Evolutionary conservation across 108 stramenopile species (phyloP).

Genomic region (Skeletonema menzelii): DNA sequence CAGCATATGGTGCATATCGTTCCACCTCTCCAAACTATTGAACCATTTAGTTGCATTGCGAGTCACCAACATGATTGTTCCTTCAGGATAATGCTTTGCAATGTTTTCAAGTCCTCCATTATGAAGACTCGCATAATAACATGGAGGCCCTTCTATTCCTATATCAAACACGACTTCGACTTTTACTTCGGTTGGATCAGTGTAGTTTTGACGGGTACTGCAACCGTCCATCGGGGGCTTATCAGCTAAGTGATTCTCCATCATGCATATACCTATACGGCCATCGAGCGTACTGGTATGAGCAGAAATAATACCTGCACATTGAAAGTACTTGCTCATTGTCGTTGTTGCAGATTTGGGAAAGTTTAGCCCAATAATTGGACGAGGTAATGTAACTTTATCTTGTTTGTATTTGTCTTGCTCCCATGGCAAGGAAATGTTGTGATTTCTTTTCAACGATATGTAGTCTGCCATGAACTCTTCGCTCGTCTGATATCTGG

Average conservation of each 20-base stretch:
- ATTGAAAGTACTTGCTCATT: constrained; percentile 32
- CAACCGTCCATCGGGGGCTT: constrained; percentile 30
- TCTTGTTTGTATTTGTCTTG: constrained; percentile 11
- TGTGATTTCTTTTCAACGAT: constrained; percentile 23
- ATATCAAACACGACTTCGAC: constrained; percentile 29
- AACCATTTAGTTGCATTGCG: constrained; percentile 21
- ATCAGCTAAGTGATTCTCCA: constrained; percentile 34
- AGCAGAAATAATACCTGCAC: constrained; percentile 29
- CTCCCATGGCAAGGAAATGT: constrained; percentile 35
- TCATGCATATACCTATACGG: constrained; percentile 45
- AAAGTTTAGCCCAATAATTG: constrained; percentile 42
- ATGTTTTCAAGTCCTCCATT: constrained; percentile 37
- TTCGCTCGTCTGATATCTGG: constrained; percentile 13
- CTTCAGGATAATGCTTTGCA: constrained; percentile 29
- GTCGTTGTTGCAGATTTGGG: constrained; percentile 45
- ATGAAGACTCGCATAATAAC: constrained; percentile 28
- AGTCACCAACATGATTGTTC: constrained; percentile 31
- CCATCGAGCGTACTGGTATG: constrained; percentile 37
- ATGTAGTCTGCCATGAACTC: constrained; percentile 46
- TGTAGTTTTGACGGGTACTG: constrained; percentile 1
- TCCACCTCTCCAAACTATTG: constrained; percentile 7
- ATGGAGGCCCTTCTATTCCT: constrained; percentile 27
- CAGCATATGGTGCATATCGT: no score
- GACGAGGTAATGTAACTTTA: constrained; percentile 28
- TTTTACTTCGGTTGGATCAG: no score